Conservation (phyloP, 805 yeast species). For the Priceomyces carsonii region DNA sequence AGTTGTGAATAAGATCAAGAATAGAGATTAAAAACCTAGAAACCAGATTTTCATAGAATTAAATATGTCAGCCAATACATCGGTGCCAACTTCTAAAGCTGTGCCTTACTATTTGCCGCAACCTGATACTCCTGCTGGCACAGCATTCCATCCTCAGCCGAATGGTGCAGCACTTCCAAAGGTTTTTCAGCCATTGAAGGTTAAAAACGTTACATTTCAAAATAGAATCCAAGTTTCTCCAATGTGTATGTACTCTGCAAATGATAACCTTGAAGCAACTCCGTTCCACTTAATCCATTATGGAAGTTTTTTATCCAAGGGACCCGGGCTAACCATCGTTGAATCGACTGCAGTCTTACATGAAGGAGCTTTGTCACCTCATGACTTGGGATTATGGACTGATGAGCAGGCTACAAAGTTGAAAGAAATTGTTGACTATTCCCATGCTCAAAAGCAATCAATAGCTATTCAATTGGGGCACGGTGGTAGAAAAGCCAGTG, state of each 20-base stretch:
- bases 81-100: constrained; percentile 8
- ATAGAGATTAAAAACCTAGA: neutral
- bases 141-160: constrained; percentile 20
- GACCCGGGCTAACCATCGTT: constrained; percentile 48
- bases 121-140: constrained; percentile 35
- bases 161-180: constrained; percentile 27
- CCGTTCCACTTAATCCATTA: constrained; percentile 52
- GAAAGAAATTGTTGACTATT: constrained; percentile 43
- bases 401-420: constrained; percentile 48
- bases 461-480: constrained; percentile 59
- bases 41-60: no score
- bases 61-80: neutral
- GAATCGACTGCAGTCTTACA: constrained; percentile 47
- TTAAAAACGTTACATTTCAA: constrained; percentile 39
- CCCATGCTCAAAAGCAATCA: constrained; percentile 43
- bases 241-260: constrained; percentile 54
- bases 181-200: constrained; percentile 44
- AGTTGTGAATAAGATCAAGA: neutral
- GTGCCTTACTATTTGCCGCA: constrained; percentile 27
- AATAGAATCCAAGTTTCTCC: constrained; percentile 60
- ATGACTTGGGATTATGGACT: constrained; percentile 51
- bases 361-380: constrained; percentile 44
- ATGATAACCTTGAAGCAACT: constrained; percentile 38
- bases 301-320: constrained; percentile 47
- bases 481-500: constrained; percentile 51